A percentile compares a stretch with the other conserved stretches of the same genome.
Conservation (phyloP, 148 eudicot genomes). For the Silene conica region DNA sequence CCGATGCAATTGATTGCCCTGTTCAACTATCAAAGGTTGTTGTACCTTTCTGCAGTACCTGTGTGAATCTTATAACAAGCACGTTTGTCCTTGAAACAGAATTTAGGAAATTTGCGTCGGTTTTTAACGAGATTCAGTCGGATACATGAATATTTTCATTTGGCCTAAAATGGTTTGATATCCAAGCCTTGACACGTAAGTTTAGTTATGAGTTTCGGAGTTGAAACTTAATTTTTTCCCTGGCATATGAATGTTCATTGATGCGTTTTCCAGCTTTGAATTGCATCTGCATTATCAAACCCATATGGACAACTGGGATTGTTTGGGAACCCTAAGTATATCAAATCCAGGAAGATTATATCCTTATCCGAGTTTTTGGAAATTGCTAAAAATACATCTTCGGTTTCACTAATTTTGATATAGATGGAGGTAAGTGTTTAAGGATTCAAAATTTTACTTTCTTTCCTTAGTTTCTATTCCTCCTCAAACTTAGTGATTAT, state of each 20-base stretch:
- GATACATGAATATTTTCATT: slow-evolving; percentile 56
- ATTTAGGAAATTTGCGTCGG: slow-evolving; percentile 28
- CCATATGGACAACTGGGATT: slow-evolving; percentile 28
- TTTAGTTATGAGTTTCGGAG: too few species aligned
- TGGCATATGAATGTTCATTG: not conserved
- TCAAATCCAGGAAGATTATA: slow-evolving; percentile 34
- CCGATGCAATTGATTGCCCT: slow-evolving; percentile 55
- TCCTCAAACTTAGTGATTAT: too few species aligned
- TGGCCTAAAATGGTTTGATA: slow-evolving; percentile 63
- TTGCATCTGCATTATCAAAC: slow-evolving; percentile 63
- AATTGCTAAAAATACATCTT: slow-evolving; percentile 41
- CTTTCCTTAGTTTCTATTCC: too few species aligned
- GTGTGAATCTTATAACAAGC: slow-evolving; percentile 54
- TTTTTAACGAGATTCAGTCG: slow-evolving; percentile 44
- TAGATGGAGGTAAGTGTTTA: slow-evolving; percentile 59
- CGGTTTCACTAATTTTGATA: slow-evolving; percentile 66
- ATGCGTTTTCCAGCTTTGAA: not conserved
- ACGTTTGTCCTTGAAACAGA: slow-evolving; percentile 41
- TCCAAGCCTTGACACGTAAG: slow-evolving; percentile 66
- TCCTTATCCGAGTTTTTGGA: slow-evolving; percentile 46
- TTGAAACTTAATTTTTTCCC: too few species aligned
- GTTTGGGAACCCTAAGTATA: slow-evolving; percentile 45
- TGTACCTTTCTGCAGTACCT: slow-evolving; percentile 64
- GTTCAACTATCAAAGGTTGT: slow-evolving; percentile 41
- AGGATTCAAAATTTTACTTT: too few species aligned